Percentiles rank a stretch among this genome's conserved stretches.
Evolutionary conservation across 2,329 filamentous ascomycete species (phyloP).

Genomic region (Didymella lethalis): DNA sequence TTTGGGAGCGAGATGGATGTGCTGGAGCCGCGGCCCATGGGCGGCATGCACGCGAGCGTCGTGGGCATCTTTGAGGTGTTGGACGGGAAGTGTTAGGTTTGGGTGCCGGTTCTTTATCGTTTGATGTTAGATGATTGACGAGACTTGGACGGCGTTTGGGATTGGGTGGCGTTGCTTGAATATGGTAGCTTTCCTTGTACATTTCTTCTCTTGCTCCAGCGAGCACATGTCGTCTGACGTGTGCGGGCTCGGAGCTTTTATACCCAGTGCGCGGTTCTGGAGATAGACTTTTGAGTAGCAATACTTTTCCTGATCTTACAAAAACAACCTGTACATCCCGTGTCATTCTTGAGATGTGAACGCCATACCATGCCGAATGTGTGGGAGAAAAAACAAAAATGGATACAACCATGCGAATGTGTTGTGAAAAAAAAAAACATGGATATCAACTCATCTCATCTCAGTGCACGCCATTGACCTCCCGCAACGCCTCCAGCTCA

Average conservation of each 20-base stretch:
- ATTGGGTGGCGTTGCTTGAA: neutral
- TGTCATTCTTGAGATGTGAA: neutral
- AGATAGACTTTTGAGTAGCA: conserved; percentile 12
- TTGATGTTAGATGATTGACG: conserved; percentile 3
- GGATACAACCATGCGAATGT: neutral
- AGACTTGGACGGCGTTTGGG: conserved; percentile 11
- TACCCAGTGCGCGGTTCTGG: conserved; percentile 14
- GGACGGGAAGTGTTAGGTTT: conserved; percentile 39
- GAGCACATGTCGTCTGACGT: neutral
- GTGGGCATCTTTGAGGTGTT: conserved; percentile 52
- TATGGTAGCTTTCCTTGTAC: conserved; percentile 11
- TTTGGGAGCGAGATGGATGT: conserved; percentile 43
- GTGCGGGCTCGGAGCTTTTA: conserved; percentile 11
- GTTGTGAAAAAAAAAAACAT: conserved; percentile 5
- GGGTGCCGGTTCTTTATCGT: neutral
- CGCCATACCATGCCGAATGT: neutral
- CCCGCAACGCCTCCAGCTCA: conserved; percentile 71
- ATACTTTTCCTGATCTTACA: neutral
- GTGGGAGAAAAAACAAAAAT: conserved; percentile 5
- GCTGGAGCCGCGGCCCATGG: conserved; percentile 45
- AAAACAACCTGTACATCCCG: neutral
- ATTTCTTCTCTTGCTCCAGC: conserved; percentile 10
- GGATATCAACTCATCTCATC: neutral
- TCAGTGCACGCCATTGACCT: conserved; percentile 50
- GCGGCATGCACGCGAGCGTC: conserved; percentile 34